Percentiles rank a stretch among this genome's conserved stretches.
Conservation (phyloP, 2,329 filamentous ascomycete species). For the Sclerotiophoma versabilis region DNA sequence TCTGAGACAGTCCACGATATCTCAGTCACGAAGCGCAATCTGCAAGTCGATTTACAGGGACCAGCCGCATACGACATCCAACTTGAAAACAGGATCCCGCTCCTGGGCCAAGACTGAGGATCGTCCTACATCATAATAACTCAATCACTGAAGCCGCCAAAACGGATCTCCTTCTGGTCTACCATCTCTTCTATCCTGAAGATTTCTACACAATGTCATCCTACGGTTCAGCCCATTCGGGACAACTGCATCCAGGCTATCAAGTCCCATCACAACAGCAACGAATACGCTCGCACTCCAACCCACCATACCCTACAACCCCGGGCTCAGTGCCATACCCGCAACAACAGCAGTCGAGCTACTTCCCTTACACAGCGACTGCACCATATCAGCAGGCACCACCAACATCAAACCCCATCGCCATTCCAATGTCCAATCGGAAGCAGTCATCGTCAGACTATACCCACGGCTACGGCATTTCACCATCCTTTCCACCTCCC, state of each 20-base stretch:
- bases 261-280: slow-evolving; percentile 17
- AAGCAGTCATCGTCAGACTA: slow-evolving; percentile 3
- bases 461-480: background rate
- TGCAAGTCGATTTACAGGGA: slow-evolving; percentile 10
- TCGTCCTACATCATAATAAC: slow-evolving; percentile 2
- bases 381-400: slow-evolving; percentile 6
- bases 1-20: background rate
- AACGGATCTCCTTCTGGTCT: slow-evolving; percentile 7
- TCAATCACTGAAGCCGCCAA: slow-evolving; percentile 2
- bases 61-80: slow-evolving; percentile 18
- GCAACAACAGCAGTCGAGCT: slow-evolving; percentile 12
- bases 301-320: slow-evolving; percentile 26
- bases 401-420: slow-evolving; percentile 5
- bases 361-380: slow-evolving; percentile 15
- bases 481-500: background rate
- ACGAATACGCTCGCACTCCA: slow-evolving; percentile 11
- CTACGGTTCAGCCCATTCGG: slow-evolving; percentile 28
- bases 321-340: slow-evolving; percentile 14
- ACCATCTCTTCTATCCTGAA: slow-evolving; percentile 12
- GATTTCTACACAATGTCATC: slow-evolving; percentile 30
- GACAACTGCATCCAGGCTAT: slow-evolving; percentile 23
- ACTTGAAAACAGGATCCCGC: slow-evolving; percentile 14
- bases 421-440: slow-evolving; percentile 6
- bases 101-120: slow-evolving; percentile 7
- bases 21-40: slow-evolving; percentile 3